These are phyloP conservation scores for Suillus discolor DNA, from an alignment of 768 basidiomycete species.

Conservation along the genomic window DNA sequence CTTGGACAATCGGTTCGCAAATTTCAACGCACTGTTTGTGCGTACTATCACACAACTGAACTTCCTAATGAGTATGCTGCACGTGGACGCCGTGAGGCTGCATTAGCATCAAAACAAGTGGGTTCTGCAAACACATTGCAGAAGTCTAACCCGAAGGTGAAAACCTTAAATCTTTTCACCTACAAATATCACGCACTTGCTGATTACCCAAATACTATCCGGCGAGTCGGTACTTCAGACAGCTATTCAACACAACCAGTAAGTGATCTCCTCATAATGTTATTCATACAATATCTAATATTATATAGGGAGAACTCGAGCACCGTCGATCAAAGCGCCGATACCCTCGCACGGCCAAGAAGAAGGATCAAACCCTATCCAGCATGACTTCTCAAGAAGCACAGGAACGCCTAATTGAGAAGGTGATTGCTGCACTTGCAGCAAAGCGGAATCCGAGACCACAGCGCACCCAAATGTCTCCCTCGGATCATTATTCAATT, in stretches of 20 bases:
- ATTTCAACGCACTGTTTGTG: constrained; percentile 25
- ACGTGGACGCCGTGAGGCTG: constrained; percentile 15
- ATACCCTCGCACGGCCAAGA: constrained; percentile 40
- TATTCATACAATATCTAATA: neutral
- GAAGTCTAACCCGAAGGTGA: constrained; percentile 4
- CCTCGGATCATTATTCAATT: constrained; percentile 21
- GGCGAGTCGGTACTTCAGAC: constrained; percentile 35
- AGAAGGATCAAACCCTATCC: constrained; percentile 12
- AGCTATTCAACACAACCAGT: constrained; percentile 39
- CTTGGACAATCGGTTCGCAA: constrained; percentile 25
- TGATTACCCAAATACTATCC: constrained; percentile 18
- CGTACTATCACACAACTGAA: constrained; percentile 29
- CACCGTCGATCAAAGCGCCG: constrained; percentile 37
- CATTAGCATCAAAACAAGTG: constrained; percentile 1
- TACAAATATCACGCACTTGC: constrained; percentile 21
- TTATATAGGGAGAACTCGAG: constrained; percentile 38
- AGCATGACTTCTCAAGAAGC: constrained; percentile 27
- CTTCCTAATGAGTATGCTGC: constrained; percentile 31
- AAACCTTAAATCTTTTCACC: constrained; percentile 16
- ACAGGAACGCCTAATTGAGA: constrained; percentile 18
- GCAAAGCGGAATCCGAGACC: neutral
- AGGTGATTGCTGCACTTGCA: constrained; percentile 13
- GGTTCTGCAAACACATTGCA: neutral
- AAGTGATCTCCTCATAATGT: neutral
- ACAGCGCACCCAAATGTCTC: neutral